phyloP scores from a whole-genome alignment of 2,329 filamentous ascomycete genomes.

The Aspergillus sp. region DNA sequence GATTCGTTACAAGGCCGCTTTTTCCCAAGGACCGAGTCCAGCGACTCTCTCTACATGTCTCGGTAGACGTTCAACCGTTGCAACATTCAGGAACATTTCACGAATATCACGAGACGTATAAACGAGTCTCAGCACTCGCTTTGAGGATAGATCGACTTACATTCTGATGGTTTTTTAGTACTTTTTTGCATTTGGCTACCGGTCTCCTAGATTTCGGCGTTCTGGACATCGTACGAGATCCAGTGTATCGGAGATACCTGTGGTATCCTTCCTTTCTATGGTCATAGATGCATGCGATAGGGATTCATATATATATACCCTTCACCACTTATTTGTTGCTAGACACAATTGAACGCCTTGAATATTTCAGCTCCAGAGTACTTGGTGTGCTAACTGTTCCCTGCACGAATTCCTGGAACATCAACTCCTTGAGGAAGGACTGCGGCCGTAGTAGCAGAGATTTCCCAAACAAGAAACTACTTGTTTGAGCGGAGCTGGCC shows the following conservation, averaged over 20 bases:
- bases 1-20: conserved; percentile 37
- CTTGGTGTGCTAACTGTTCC: not conserved
- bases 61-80: conserved; percentile 20
- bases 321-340: not conserved
- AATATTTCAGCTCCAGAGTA: not conserved
- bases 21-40: conserved; percentile 37
- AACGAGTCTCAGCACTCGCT: not conserved
- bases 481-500: no score
- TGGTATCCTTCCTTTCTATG: not conserved
- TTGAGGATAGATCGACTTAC: not conserved
- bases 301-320: conserved; percentile 1
- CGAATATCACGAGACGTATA: conserved; percentile 4
- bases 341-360: not conserved
- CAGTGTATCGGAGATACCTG: not conserved
- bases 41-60: conserved; percentile 36
- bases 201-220: conserved; percentile 3
- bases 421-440: not conserved
- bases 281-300: conserved; percentile 10
- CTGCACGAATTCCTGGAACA: not conserved
- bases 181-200: not conserved
- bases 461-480: not conserved
- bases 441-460: not conserved
- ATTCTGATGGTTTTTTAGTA: conserved; percentile 1
- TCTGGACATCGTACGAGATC: conserved; percentile 1
- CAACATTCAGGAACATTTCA: conserved; percentile 5